Evolutionary conservation across 768 basidiomycete genomes (phyloP), one percentile per base, ranked within the genome.

Genomic region (Erythrobasidium yunnanense): DNA sequence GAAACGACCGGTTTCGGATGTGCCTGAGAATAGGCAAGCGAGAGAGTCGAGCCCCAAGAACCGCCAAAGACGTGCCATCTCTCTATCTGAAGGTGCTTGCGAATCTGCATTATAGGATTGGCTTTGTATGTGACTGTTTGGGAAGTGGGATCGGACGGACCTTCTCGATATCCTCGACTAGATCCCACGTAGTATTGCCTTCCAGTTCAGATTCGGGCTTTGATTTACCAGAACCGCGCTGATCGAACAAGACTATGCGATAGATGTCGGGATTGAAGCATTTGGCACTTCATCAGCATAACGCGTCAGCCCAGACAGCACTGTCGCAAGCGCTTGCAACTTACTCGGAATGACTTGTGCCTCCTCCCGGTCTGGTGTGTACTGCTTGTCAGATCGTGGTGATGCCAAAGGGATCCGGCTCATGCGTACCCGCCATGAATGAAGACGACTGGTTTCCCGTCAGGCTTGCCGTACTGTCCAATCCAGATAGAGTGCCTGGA

Each of bases 121-220:
- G 32, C 6, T 45, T 17, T 18, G 20, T 4, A 32, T 45, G 13
- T 20, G 20, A 18, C 1, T 63, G 22, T 5, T 46, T 30, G n/a
- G n/a, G n/a, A n/a, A n/a, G 20, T 50, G 29, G 93, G 77, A 55
- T 33, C 33, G 5, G 22, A 17, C 42, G 20, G 18, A 63, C 47
- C 71, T 79, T 85, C 74, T 96, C 92, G 8, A 90, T 83, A 73
- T 96, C 92, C 69, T 83, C 86, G 25, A 96, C 89, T 45, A 93
- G 83, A 73, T 90, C 86, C 88, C 88, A 90, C 3, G 91, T 95
- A 1, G 90, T 95, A 76, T 96, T 96, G 55, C 90, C 85, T 70
- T 87, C 85, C 1, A 85, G 76, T 32, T 76, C 85, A 6, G 90
- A 84, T 68, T 75, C 88, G 83, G 91, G 91, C 0, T 81, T 87